Percentiles rank a stretch among this genome's conserved stretches.
Conservation (phyloP, 495 filamentous ascomycete species). For the Xylaria cubensis region DNA sequence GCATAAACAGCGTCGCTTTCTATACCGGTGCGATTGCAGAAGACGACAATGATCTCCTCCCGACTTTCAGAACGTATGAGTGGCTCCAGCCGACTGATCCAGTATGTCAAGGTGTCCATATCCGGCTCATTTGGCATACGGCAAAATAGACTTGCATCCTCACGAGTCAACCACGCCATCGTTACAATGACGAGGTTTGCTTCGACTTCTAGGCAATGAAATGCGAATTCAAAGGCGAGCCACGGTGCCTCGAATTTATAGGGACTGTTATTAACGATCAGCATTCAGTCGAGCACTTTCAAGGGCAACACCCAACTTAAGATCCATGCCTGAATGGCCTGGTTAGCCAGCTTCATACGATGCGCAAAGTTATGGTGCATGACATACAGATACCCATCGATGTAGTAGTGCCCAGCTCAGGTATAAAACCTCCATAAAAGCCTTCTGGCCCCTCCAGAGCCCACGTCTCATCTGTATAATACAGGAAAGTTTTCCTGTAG, state of each 20-base stretch:
- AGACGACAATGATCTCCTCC: conserved; percentile 75
- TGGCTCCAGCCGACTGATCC: conserved; percentile 83
- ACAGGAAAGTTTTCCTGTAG: conserved; percentile 90
- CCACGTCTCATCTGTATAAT: conserved; percentile 93
- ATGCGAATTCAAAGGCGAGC: conserved; percentile 84
- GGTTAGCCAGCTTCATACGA: conserved; percentile 17
- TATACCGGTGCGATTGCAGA: conserved; percentile 80
- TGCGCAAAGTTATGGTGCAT: conserved; percentile 48
- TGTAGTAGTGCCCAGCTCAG: conserved; percentile 64
- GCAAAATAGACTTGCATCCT: conserved; percentile 55
- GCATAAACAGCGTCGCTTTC: conserved; percentile 77
- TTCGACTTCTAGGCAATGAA: conserved; percentile 67
- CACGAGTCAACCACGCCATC: conserved; percentile 85
- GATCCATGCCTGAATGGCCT: conserved; percentile 63
- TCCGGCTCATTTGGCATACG: conserved; percentile 66
- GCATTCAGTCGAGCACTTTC: conserved; percentile 14
- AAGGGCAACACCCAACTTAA: conserved; percentile 57
- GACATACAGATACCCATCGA: conserved; percentile 88
- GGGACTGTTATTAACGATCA: conserved; percentile 48
- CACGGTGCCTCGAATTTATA: conserved; percentile 81
- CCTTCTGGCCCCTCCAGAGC: conserved; percentile 74
- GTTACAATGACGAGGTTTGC: conserved; percentile 78
- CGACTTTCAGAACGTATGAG: conserved; percentile 64
- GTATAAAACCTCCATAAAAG: conserved; percentile 61
- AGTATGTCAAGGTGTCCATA: conserved; percentile 83